A percentile compares a stretch with the other conserved stretches of the same genome.
Conservation (phyloP, 768 basidiomycete genomes). For the Pisolithus tinctorius region DNA sequence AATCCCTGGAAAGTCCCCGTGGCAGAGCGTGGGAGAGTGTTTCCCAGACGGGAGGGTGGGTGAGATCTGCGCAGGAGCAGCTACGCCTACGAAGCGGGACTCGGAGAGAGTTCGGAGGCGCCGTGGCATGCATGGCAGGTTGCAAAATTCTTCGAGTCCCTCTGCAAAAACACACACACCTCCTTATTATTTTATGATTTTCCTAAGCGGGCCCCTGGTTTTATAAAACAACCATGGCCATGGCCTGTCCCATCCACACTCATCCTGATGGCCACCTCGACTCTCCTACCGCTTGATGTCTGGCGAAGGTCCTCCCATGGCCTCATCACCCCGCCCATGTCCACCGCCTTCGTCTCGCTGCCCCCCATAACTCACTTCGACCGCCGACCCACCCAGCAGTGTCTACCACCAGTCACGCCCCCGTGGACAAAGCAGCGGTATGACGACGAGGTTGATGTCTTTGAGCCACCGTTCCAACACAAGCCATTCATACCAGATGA, state of each 20-base stretch:
- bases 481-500: constrained; percentile 27
- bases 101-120: constrained; percentile 20
- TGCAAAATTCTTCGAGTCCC: constrained; percentile 26
- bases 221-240: constrained; percentile 43
- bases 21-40: constrained; percentile 25
- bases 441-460: constrained; percentile 10
- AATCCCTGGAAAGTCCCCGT: constrained; percentile 60
- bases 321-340: constrained; percentile 52
- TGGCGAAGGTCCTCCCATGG: constrained; percentile 4
- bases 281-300: constrained; percentile 30
- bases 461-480: constrained; percentile 17
- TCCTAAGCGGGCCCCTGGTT: constrained; percentile 21
- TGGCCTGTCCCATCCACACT: constrained; percentile 36
- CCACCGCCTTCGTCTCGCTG: constrained; percentile 41
- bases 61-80: constrained; percentile 27
- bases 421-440: constrained; percentile 14
- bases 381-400: constrained; percentile 24
- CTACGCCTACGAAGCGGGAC: constrained; percentile 26
- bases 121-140: constrained; percentile 10
- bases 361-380: constrained; percentile 65
- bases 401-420: constrained; percentile 33
- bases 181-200: constrained; percentile 15
- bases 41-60: constrained; percentile 15
- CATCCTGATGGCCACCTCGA: constrained; percentile 30
- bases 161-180: constrained; percentile 29